Conservation (phyloP, 2,329 filamentous ascomycete genomes). For the Aspergillus chevalieri region DNA sequence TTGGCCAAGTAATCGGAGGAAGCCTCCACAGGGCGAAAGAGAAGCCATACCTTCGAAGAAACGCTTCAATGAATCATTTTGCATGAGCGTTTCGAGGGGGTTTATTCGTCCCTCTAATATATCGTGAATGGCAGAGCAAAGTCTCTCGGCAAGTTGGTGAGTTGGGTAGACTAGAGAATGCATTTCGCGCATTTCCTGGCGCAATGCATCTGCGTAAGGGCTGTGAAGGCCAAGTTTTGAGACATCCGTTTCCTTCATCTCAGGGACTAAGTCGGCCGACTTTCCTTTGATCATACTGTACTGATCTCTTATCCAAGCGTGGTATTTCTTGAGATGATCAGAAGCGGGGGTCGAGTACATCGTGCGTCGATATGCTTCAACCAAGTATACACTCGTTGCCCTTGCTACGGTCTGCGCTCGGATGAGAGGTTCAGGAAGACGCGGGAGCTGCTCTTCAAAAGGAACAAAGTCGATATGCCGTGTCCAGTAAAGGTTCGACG, state of each 20-base stretch:
- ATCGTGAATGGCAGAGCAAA: neutral
- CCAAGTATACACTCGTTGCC: neutral
- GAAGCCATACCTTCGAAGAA: conserved; percentile 8
- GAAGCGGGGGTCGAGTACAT: neutral
- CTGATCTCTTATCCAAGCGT: conserved; percentile 2
- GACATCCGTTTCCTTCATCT: conserved; percentile 1
- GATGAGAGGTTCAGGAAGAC: neutral
- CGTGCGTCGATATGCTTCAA: conserved; percentile 4
- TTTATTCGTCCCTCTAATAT: conserved; percentile 11
- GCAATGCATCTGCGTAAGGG: neutral
- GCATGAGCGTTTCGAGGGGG: conserved; percentile 13
- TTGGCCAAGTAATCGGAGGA: conserved; percentile 13
- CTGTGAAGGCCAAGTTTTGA: neutral
- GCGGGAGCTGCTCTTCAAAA: neutral
- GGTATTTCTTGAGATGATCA: conserved; percentile 6
- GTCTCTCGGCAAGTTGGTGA: neutral
- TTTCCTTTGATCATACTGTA: conserved; percentile 1
- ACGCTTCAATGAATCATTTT: conserved; percentile 8
- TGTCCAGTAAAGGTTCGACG: conserved; percentile 1
- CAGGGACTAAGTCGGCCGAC: neutral
- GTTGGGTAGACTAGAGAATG: conserved; percentile 2
- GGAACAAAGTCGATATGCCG: conserved; percentile 7
- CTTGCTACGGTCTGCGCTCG: neutral
- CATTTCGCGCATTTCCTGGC: neutral
- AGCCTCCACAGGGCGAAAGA: conserved; percentile 3